Evolutionary conservation across 129 eudicot species (phyloP).

Genomic region (Tanacetum coccineum): DNA sequence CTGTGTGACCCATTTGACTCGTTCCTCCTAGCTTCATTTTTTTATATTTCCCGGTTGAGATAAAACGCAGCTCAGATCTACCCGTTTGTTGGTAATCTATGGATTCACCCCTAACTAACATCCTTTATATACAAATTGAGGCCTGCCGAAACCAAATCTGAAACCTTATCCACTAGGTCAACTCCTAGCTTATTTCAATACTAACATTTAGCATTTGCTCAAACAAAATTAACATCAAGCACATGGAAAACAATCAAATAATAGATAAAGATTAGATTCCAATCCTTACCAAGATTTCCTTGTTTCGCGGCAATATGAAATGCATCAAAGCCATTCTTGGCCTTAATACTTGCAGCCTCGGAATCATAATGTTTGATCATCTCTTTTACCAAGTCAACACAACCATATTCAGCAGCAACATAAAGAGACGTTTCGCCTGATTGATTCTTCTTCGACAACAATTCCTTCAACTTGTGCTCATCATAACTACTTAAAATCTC

Average conservation of each 20-base stretch:
- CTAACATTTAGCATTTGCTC: not conserved
- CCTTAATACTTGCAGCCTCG: conserved; percentile 48
- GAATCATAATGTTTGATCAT: conserved; percentile 49
- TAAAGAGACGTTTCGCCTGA: conserved; percentile 60
- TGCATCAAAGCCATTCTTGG: conserved; percentile 54
- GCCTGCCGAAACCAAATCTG: conserved; percentile 1
- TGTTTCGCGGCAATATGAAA: conserved; percentile 57
- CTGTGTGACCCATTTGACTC: too few relatives aligned
- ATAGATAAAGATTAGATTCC: not conserved
- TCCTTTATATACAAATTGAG: not conserved
- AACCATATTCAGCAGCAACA: conserved; percentile 58
- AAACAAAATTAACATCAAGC: not conserved
- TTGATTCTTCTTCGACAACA: conserved; percentile 46
- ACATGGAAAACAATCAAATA: not conserved
- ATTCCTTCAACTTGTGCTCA: conserved; percentile 33
- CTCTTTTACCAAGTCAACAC: conserved; percentile 40
- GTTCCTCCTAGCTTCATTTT: too few relatives aligned
- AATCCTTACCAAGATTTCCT: conserved; percentile 56
- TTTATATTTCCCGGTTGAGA: too few relatives aligned
- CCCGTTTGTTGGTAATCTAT: too few relatives aligned
- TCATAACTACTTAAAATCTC: conserved; percentile 33
- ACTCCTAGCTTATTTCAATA: not conserved
- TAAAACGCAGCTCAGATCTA: too few relatives aligned
- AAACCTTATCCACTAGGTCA: conserved; percentile 12
- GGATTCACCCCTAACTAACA: too few relatives aligned